These are phyloP conservation scores for Sabuloglossum arenarium DNA, from an alignment of 495 filamentous ascomycete species.

Conservation along the genomic window DNA sequence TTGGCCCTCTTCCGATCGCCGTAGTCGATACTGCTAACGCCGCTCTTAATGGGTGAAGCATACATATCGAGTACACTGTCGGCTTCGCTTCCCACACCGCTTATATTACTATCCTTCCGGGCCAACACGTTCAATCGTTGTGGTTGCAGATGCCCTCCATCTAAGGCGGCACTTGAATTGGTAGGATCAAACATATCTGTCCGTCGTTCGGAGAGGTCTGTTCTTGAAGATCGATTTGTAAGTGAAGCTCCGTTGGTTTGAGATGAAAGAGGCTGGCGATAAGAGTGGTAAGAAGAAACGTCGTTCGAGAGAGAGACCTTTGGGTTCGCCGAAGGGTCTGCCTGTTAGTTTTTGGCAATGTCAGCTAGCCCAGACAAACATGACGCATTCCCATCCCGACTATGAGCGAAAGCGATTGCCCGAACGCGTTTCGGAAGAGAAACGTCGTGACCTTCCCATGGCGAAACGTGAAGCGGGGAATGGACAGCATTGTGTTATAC, in stretches of 20 bases:
- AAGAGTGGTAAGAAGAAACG: constrained; percentile 4
- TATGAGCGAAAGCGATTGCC: not conserved
- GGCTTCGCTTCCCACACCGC: constrained; percentile 31
- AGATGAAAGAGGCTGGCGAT: constrained; percentile 8
- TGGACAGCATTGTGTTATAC: constrained; percentile 11
- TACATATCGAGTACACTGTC: constrained; percentile 36
- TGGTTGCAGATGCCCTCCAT: constrained; percentile 4
- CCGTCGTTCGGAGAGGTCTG: constrained; percentile 2
- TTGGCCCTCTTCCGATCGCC: constrained; percentile 11
- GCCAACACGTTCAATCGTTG: constrained; percentile 14
- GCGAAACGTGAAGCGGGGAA: not conserved
- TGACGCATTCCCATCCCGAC: constrained; percentile 2
- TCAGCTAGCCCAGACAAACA: constrained; percentile 7
- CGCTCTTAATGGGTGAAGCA: constrained; percentile 9
- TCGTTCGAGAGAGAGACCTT: not conserved
- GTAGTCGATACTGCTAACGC: constrained; percentile 15
- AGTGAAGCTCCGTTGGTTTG: constrained; percentile 1
- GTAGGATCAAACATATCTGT: constrained; percentile 7
- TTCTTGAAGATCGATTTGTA: not conserved
- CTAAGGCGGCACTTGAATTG: constrained; percentile 2
- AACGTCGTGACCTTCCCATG: not conserved
- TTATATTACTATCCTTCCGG: constrained; percentile 25
- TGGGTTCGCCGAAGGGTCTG: constrained; percentile 3
- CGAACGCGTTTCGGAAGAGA: not conserved
- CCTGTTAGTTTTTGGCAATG: constrained; percentile 1